Evolutionary conservation across 2,329 filamentous ascomycete species (phyloP), one percentile per base, ranked within the genome.

Genomic region (Didymella lethalis): DNA sequence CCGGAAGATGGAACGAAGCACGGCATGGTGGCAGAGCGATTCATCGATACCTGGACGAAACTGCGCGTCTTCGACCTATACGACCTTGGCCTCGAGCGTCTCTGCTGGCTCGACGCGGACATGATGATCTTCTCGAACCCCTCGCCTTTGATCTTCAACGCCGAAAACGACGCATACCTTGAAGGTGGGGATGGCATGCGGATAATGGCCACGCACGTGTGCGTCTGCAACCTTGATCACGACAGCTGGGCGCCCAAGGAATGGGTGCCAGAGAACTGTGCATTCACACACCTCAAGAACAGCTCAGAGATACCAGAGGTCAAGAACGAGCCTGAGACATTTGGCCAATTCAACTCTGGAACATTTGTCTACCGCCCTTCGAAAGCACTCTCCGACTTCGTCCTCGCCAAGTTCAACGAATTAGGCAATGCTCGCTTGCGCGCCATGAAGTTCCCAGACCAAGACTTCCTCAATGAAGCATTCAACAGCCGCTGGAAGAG

Each of bases 31-130:
- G 82, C 83, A 1, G 78, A 83, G 57, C 79, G 83, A 23, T 85
- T 85, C 70, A 77, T 76, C 56, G 83, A 85, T 62, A 85, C 83
- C 3, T 85, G 82, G 80, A 85, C 83, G 2, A 85, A 85, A 64
- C 75, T 85, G 3, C 79, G 81, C n/a, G 82, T 84, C 23, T 85
- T 85, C 64, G 78, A 83, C 54, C 59, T 82, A 60, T 70, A 63
- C 71, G 68, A 54, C 34, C 65, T 58, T 16, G 61, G 57, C 3
- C 67, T 67, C 43, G 75, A 80, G 40, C 74, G 73, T 7, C 64
- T 83, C 16, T 83, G 81, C 64, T 84, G 83, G 62, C 75, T 85
- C 4, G 83, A 85, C 61, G 82, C 82, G 8, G 83, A 85, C 61
- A 84, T 84, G 77, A 77, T 82, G 56, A 69, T 84, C 32, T 79